These are phyloP conservation scores for Mycosphaerelloides madeirae DNA, from an alignment of 2,329 filamentous ascomycete genomes.

Conservation along the genomic window DNA sequence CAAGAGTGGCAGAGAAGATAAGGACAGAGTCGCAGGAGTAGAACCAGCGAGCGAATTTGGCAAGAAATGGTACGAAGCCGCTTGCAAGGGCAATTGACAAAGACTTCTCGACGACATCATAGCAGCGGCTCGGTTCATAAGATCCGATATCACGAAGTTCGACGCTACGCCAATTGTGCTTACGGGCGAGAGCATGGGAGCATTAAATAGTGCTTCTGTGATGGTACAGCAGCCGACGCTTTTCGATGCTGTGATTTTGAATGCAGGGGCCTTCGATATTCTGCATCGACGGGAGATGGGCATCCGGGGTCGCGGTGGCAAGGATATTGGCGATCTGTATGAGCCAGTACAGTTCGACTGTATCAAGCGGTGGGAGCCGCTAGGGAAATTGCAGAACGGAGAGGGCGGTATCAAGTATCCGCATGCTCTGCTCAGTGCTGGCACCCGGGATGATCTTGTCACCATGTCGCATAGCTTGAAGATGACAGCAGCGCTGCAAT, in stretches of 20 bases:
- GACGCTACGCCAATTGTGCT: no score
- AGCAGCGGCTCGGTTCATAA: no score
- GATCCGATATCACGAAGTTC: no score
- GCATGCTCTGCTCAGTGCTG: not conserved
- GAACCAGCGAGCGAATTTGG: no score
- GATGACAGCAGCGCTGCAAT: not conserved
- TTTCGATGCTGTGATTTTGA: not conserved
- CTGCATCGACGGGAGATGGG: not conserved
- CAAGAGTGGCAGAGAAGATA: no score
- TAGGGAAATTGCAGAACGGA: not conserved
- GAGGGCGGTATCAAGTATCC: not conserved
- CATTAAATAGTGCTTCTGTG: not conserved
- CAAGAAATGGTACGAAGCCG: no score
- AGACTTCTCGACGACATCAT: no score
- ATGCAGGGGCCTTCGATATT: not conserved
- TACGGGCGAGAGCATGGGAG: not conserved
- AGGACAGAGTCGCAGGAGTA: no score
- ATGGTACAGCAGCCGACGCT: not conserved
- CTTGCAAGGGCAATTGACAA: no score
- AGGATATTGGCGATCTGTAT: not conserved
- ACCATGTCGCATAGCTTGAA: conserved; percentile 1
- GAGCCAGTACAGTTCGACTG: not conserved
- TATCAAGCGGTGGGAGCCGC: not conserved
- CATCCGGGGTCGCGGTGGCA: not conserved
- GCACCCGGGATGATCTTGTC: not conserved